A percentile compares a stretch with the other conserved stretches of the same genome.
These are phyloP conservation scores for Rhododendron molle DNA, from an alignment of 148 eudicot genomes.

Conservation along the genomic window DNA sequence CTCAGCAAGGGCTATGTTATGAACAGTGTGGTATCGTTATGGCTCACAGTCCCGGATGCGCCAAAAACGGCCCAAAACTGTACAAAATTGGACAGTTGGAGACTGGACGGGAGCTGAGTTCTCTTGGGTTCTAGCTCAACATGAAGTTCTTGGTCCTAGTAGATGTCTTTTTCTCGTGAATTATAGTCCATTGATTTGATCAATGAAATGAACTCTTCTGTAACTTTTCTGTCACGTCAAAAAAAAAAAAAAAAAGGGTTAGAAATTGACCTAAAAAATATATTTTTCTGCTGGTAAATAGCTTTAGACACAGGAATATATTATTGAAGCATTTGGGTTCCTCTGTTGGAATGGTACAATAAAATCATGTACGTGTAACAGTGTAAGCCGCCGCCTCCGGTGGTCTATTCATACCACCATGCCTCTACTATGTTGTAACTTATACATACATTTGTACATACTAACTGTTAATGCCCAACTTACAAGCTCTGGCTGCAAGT, in stretches of 20 bases:
- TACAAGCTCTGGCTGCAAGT: not conserved
- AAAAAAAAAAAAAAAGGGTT: not conserved
- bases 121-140: not conserved
- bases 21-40: not conserved
- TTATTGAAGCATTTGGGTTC: not conserved
- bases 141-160: not conserved
- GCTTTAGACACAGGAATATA: not conserved
- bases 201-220: not conserved
- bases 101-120: not conserved
- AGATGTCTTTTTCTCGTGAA: not conserved
- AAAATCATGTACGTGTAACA: no score
- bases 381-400: not conserved
- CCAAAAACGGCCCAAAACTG: not conserved
- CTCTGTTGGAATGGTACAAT: not conserved
- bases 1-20: not conserved
- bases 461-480: not conserved
- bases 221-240: not conserved
- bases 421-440: not conserved
- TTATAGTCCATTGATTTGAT: not conserved
- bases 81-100: not conserved
- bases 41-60: not conserved
- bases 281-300: not conserved
- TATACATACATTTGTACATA: not conserved
- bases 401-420: not conserved
- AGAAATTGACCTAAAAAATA: not conserved